Evolutionary conservation across 148 eudicot species (phyloP).

Genomic region (Amaranthus cruentus): DNA sequence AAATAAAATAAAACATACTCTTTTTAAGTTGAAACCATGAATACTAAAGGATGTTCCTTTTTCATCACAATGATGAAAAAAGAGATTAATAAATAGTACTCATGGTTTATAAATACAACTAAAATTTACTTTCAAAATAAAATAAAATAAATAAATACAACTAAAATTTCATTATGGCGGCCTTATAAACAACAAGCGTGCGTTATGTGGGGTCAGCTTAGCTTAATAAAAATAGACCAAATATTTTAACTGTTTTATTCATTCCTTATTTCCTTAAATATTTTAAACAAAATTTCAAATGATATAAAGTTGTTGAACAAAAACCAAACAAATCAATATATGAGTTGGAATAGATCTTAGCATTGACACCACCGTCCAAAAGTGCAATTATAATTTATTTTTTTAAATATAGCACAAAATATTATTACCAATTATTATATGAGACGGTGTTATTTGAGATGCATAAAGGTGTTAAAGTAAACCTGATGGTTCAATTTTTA

Average conservation of each 20-base stretch:
- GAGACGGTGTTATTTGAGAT: no score
- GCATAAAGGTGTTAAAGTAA: no score
- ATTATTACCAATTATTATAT: no score
- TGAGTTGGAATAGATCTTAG: neutral
- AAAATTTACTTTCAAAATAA: neutral
- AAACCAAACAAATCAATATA: constrained; percentile 3
- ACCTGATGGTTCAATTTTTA: no score
- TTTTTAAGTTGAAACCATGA: constrained; percentile 22
- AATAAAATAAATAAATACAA: neutral
- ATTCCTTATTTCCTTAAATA: neutral
- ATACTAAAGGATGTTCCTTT: constrained; percentile 23
- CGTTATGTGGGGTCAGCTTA: constrained; percentile 26
- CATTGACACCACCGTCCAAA: neutral
- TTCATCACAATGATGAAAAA: neutral
- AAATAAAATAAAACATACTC: neutral
- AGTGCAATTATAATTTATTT: neutral
- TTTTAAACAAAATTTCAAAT: neutral
- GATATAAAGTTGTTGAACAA: neutral
- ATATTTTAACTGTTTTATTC: constrained; percentile 16
- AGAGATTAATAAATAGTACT: neutral
- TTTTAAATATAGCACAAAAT: no score
- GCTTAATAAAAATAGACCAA: neutral
- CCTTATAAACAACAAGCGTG: constrained; percentile 29
- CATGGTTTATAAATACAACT: neutral
- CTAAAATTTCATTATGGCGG: constrained; percentile 23